These are phyloP conservation scores for Hymenoscyphus scutula DNA, from an alignment of 2,329 filamentous ascomycete species.

Conservation along the genomic window DNA sequence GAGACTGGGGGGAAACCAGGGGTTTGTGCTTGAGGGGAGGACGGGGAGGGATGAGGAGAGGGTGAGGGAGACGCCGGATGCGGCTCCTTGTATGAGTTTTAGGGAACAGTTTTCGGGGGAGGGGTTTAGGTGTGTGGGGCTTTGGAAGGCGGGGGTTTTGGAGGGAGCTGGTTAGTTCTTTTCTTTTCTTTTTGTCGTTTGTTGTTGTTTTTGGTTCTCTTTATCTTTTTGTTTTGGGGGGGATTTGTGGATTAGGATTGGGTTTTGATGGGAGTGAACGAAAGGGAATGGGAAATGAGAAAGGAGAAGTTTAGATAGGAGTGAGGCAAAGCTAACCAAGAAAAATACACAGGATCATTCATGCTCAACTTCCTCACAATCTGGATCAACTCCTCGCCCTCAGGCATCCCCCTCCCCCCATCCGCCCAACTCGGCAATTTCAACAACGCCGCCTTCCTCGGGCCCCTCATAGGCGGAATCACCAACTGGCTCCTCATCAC, in stretches of 20 bases:
- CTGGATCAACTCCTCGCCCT: constrained; percentile 11
- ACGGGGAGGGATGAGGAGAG: constrained; percentile 22
- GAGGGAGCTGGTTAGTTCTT: constrained; percentile 38
- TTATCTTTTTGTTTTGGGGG: no score
- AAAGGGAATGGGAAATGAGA: no score
- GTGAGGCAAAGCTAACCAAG: no score
- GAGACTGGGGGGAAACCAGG: constrained; percentile 40
- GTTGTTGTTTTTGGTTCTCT: no score
- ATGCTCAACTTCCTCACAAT: constrained; percentile 17
- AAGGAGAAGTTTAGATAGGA: no score
- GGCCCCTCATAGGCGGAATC: constrained; percentile 34
- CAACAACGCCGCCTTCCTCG: constrained; percentile 29
- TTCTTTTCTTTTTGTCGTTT: no score
- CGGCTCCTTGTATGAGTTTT: constrained; percentile 41
- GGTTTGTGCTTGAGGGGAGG: constrained; percentile 35
- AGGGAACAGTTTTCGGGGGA: constrained; percentile 37
- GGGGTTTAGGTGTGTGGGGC: constrained; percentile 36
- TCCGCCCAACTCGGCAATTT: constrained; percentile 13
- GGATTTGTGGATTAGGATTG: no score
- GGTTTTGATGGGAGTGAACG: no score
- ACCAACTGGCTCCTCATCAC: constrained; percentile 39
- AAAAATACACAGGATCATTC: constrained; percentile 3
- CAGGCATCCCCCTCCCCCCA: neutral
- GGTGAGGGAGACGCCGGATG: constrained; percentile 40
- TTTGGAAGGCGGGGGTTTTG: constrained; percentile 43